Conservation (phyloP, 2,329 filamentous ascomycete species). For the Cercospora sp. region DNA sequence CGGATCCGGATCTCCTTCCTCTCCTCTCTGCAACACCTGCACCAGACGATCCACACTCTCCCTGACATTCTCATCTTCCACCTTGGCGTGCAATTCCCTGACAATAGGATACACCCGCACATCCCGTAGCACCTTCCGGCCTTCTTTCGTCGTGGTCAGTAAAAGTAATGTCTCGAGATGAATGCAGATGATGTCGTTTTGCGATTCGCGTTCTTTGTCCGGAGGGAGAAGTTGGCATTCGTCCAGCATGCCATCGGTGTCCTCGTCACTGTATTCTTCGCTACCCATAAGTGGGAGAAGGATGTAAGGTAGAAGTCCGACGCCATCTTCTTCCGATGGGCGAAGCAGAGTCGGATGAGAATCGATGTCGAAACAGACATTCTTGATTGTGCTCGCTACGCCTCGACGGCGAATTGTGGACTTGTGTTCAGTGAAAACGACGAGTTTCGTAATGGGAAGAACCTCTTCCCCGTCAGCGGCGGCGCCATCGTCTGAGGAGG, state of each 20-base stretch:
- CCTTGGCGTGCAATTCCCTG: slow-evolving; percentile 76
- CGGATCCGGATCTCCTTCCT: slow-evolving; percentile 54
- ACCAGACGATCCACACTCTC: slow-evolving; percentile 88
- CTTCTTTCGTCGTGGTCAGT: slow-evolving; percentile 73
- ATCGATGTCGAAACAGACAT: slow-evolving; percentile 78
- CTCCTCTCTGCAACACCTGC: slow-evolving; percentile 81
- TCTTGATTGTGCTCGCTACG: slow-evolving; percentile 96
- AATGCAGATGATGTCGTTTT: slow-evolving; percentile 74
- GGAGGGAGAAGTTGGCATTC: slow-evolving; percentile 87
- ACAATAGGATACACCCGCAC: slow-evolving; percentile 87
- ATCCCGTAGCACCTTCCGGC: slow-evolving; percentile 70
- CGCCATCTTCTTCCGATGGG: slow-evolving; percentile 59
- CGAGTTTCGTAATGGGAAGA: slow-evolving; percentile 87
- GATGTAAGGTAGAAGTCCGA: slow-evolving; percentile 84
- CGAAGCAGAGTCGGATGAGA: slow-evolving; percentile 67
- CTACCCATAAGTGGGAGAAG: slow-evolving; percentile 82
- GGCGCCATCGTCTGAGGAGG: slow-evolving; percentile 56
- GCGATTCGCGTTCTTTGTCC: slow-evolving; percentile 81
- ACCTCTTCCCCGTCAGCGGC: slow-evolving; percentile 56
- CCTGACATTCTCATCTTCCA: slow-evolving; percentile 74
- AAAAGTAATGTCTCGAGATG: slow-evolving; percentile 87
- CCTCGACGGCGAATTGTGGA: slow-evolving; percentile 82
- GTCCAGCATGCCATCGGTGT: slow-evolving; percentile 80
- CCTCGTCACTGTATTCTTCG: slow-evolving; percentile 86
- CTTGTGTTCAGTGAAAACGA: slow-evolving; percentile 89